Conservation (phyloP, 805 yeast species). For the Sporopachydermia quercuum region DNA sequence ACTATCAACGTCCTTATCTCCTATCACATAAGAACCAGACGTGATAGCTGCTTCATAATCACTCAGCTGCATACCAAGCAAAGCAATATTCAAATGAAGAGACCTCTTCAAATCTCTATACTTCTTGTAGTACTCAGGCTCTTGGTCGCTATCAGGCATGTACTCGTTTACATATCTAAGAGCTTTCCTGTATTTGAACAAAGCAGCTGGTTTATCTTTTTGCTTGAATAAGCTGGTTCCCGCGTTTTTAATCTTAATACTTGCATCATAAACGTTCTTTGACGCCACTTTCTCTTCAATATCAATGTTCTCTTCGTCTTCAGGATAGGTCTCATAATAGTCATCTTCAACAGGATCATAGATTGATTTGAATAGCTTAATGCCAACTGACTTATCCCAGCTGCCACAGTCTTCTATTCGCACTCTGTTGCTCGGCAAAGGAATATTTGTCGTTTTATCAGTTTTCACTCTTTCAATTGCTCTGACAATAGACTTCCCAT, state of each 20-base stretch:
- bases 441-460: slow-evolving; percentile 24
- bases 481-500: slow-evolving; percentile 59
- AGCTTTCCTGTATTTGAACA: slow-evolving; percentile 50
- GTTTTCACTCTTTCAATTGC: slow-evolving; percentile 40
- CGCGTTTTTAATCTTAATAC: slow-evolving; percentile 45
- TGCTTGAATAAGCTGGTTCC: slow-evolving; percentile 46
- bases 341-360: slow-evolving; percentile 53
- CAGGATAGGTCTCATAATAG: slow-evolving; percentile 62
- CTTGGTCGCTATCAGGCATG: slow-evolving; percentile 49
- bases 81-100: slow-evolving; percentile 33
- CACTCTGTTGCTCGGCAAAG: slow-evolving; percentile 26
- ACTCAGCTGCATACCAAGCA: slow-evolving; percentile 34
- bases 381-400: slow-evolving; percentile 36
- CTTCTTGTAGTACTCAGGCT: slow-evolving; percentile 41
- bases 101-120: slow-evolving; percentile 32
- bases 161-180: slow-evolving; percentile 57
- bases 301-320: slow-evolving; percentile 47
- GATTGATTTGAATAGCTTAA: slow-evolving; percentile 52
- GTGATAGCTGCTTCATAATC: slow-evolving; percentile 35
- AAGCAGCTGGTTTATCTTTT: slow-evolving; percentile 35
- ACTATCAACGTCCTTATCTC: slow-evolving; percentile 23
- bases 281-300: slow-evolving; percentile 35
- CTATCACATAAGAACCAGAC: slow-evolving; percentile 43
- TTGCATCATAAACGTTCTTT: slow-evolving; percentile 33
- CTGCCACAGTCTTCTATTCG: slow-evolving; percentile 43